Base-by-base conservation (phyloP, 768 basidiomycete genomes). In the Mycena galericulata region DNA sequence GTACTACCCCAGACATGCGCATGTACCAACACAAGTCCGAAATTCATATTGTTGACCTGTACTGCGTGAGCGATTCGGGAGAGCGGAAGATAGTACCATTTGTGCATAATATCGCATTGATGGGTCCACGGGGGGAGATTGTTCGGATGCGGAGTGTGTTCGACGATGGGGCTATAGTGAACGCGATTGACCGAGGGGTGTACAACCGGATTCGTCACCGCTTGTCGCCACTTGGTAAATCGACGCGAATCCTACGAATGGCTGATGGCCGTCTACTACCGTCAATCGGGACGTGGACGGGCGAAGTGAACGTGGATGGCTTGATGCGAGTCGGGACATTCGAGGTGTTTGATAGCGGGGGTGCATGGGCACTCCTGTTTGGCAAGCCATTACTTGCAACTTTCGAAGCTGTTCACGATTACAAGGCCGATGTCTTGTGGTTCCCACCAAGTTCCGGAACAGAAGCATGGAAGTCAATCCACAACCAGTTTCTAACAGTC, bases 251-350 rank as follows among this genome's bases (percentile, higher is more conserved):
- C 2, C 38, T 69, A 1, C 68, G 68, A 24, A 72, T 72, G 71
- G 71, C 71, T 36, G 55, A 72, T 29, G 68, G 71, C 18, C 34
- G 30, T 6, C 40, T 72, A 2, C 20, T 57, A 4, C 54, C 61
- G 15, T 69, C 71, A 20, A 27, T 38, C 22, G 71, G 51, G n/a
- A 49, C 60, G 32, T 72, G 71, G 71, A 61, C 24, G 40, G 71
- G 71, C 20, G 32, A 3, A 9, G 53, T 72, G 3, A 22, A 29
- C 8, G 14, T 72, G 18, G 71, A 38, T 5, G 63, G 58, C 20
- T 47, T 46, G 36, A 38, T n/a, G 36, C 34, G 34, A 6, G 26
- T 17, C 40, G 56, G 38, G 10, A 57, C 38, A 9, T 57, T 57
- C 20, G 56, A 57, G n/a, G 56, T 57, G 40, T 57, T 29, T n/a